These are phyloP conservation scores for Hanseniaspora clermontiae DNA, from an alignment of 805 yeast genomes.

Conservation along the genomic window DNA sequence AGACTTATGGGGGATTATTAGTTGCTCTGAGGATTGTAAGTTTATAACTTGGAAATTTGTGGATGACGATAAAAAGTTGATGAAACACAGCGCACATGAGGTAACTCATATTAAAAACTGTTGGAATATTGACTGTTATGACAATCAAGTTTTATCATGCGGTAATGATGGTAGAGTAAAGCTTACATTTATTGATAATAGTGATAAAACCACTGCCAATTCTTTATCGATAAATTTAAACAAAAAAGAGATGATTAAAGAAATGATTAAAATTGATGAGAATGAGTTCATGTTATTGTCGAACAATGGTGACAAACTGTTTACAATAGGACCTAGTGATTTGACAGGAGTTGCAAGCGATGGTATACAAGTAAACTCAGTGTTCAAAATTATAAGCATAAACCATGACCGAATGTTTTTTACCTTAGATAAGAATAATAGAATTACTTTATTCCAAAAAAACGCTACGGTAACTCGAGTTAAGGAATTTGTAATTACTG, in stretches of 20 bases:
- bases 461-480: background rate
- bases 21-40: slow-evolving; percentile 81
- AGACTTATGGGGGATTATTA: slow-evolving; percentile 30
- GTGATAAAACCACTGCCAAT: slow-evolving; percentile 9
- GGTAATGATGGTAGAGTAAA: slow-evolving; percentile 87
- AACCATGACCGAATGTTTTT: background rate
- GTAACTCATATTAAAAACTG: slow-evolving; percentile 76
- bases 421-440: background rate
- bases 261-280: background rate
- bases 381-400: background rate
- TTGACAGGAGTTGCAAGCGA: background rate
- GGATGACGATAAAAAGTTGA: slow-evolving; percentile 14
- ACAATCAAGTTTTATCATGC: slow-evolving; percentile 45
- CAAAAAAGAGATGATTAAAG: slow-evolving; percentile 3
- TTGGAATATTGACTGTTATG: slow-evolving; percentile 63
- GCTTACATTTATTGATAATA: slow-evolving; percentile 39
- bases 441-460: background rate
- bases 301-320: background rate
- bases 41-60: slow-evolving; percentile 59
- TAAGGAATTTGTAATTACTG: background rate
- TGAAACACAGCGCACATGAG: slow-evolving; percentile 36
- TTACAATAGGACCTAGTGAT: background rate
- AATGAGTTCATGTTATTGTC: background rate
- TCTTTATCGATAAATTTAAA: background rate
- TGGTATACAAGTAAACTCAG: background rate